phyloP scores from a whole-genome alignment of 345 rosid species.

The Geranium rotundifolium region DNA sequence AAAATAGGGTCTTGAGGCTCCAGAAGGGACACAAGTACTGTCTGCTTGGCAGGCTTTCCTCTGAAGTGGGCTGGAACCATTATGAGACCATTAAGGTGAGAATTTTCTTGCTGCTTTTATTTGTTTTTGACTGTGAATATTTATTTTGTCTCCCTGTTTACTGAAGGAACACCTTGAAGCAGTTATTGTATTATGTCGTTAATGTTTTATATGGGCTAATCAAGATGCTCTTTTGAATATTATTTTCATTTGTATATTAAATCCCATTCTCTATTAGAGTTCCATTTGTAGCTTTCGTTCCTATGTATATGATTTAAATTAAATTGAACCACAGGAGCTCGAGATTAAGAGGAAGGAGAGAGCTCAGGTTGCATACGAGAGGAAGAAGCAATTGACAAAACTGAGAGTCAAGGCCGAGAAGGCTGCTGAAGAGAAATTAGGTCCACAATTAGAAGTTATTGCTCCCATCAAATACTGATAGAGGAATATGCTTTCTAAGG shows the following conservation, averaged over 20 bases:
- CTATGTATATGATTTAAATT: background rate
- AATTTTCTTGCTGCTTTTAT: background rate
- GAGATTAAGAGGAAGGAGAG: conserved; percentile 80
- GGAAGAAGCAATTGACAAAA: conserved; percentile 67
- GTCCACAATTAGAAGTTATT: conserved; percentile 49
- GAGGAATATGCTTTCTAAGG: background rate
- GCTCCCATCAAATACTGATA: conserved; percentile 48
- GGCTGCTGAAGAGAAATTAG: conserved; percentile 63
- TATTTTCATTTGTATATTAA: too few relatives aligned
- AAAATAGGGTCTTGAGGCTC: conserved; percentile 77
- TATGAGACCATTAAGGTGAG: conserved; percentile 69
- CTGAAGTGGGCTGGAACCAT: conserved; percentile 82
- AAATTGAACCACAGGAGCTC: conserved; percentile 39
- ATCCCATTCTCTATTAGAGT: too few relatives aligned
- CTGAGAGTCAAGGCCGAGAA: conserved; percentile 65
- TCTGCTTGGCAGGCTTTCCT: conserved; percentile 54
- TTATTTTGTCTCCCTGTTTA: too few relatives aligned
- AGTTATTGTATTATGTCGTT: background rate
- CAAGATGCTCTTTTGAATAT: too few relatives aligned
- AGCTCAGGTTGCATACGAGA: too few relatives aligned
- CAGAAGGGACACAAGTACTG: conserved; percentile 75
- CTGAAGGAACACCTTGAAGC: background rate
- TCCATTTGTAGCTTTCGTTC: background rate
- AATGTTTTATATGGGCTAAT: too few relatives aligned
- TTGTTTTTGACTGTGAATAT: background rate